Base-by-base conservation (phyloP, 2,329 filamentous ascomycete species). In the Stagonosporopsis vannaccii region DNA sequence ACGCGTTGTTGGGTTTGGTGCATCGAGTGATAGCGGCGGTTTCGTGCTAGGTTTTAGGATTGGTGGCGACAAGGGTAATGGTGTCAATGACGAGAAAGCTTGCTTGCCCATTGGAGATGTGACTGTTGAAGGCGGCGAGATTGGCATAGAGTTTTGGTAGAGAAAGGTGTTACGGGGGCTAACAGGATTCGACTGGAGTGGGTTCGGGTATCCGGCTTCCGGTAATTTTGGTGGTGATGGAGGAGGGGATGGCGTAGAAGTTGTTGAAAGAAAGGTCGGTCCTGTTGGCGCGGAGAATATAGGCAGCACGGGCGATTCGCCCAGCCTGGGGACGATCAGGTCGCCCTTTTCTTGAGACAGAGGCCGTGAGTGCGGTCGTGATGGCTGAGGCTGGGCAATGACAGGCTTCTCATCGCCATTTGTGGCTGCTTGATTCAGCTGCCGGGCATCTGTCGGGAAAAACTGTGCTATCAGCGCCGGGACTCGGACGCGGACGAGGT, bases 161-260 rank as follows among this genome's bases (percentile, higher is more conserved):
- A 65, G 66, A 1, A 58, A 46, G 12, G 44, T 59, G 22, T 33
- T 56, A 9, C 40, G 46, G 22, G 60, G 52, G 35, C 61, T 61
- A 11, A 66, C 56, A 2, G 66, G 61, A 12, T 66, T 67, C 2
- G 67, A 66, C 35, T 61, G 57, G n/a, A 71, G 57, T 1, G 65
- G 65, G 12, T 68, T 63, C 3, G 69, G 59, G n/a, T 70, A 68
- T 1, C 58, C 50, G n/a, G 67, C 54, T 33, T 58, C 69, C 8
- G 61, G 65, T 36, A 68, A 63, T 12, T 58, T 59, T n/a, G 54
- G 50, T 28, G 70, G 66, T n/a, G 71, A 72, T 36, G 65, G 58
- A 9, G 71, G 71, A 12, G 72, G 72, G 5, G 71, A 74, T 4
- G 72, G 72, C 5, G 73, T 74, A 3, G 70, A 71, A 30, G 70